Evolutionary conservation across 805 yeast species (phyloP).

Genomic region (Schwanniomyces sp.): DNA sequence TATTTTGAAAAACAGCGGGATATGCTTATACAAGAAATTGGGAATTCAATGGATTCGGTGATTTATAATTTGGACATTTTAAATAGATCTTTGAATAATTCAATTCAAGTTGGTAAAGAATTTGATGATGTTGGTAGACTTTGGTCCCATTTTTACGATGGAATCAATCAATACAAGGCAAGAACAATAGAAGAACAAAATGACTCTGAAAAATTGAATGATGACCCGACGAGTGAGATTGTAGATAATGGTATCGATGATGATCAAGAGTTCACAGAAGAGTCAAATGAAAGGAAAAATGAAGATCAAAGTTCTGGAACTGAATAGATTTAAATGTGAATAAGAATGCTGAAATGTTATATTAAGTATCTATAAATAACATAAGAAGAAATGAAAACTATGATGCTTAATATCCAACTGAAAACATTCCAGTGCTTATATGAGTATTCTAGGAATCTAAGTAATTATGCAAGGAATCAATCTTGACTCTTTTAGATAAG

Average conservation of each 20-base stretch:
- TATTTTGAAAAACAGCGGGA: constrained; percentile 64
- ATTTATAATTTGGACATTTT: constrained; percentile 62
- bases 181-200: constrained; percentile 1
- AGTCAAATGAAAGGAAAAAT: not conserved
- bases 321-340: not conserved
- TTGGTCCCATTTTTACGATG: constrained; percentile 70
- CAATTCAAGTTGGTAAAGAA: constrained; percentile 72
- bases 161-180: constrained; percentile 28
- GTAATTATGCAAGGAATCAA: constrained; percentile 23
- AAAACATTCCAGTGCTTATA: not conserved
- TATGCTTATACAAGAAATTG: constrained; percentile 54
- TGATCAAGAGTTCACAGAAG: not conserved
- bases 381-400: not conserved
- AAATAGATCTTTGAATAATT: constrained; percentile 65
- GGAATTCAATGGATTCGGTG: constrained; percentile 61
- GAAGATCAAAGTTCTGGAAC: not conserved
- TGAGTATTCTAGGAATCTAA: not conserved
- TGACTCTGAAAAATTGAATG: constrained; percentile 54
- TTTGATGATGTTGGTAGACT: constrained; percentile 69
- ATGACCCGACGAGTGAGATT: constrained; percentile 54
- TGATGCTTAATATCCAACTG: not conserved
- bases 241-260: not conserved
- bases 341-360: too few species aligned
- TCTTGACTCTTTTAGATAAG: constrained; percentile 18
- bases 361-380: too few species aligned